A percentile compares a stretch with the other conserved stretches of the same genome.
Conservation (phyloP, 345 rosid species). For the Linum usitatissimum region DNA sequence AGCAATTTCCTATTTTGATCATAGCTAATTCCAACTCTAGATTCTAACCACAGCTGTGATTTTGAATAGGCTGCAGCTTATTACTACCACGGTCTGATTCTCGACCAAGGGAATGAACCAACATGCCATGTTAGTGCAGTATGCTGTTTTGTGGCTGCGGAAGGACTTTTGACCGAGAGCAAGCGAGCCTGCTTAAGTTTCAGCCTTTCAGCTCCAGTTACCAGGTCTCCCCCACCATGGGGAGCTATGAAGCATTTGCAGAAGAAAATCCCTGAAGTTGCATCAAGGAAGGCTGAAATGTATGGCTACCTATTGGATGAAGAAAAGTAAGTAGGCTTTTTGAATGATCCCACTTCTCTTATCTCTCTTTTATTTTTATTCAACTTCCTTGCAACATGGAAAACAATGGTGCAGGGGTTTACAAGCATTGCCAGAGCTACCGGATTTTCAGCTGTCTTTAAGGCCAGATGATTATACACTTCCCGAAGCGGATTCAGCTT, state of each 20-base stretch:
- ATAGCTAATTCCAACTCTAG: no score
- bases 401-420: constrained; percentile 37
- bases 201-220: constrained; percentile 65
- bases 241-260: constrained; percentile 73
- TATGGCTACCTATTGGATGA: constrained; percentile 78
- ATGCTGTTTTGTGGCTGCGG: constrained; percentile 81
- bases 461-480: constrained; percentile 66
- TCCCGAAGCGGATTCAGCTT: constrained; percentile 49
- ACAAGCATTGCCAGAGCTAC: constrained; percentile 73
- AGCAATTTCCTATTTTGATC: not conserved
- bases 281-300: constrained; percentile 65
- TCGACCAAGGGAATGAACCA: constrained; percentile 77
- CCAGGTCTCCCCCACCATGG: constrained; percentile 86
- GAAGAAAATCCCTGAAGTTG: constrained; percentile 91
- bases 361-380: not conserved
- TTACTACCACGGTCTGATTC: constrained; percentile 82
- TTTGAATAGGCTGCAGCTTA: constrained; percentile 72
- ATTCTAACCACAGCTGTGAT: not conserved
- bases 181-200: constrained; percentile 78
- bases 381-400: not conserved
- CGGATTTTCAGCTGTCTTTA: constrained; percentile 69
- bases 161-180: constrained; percentile 67
- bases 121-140: constrained; percentile 53
- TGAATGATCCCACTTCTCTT: not conserved
- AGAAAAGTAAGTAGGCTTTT: constrained; percentile 56